Percentiles rank a stretch among this genome's conserved stretches.
These are phyloP conservation scores for Dactylonectria estremocensis DNA, from an alignment of 2,329 filamentous ascomycete species.

Conservation along the genomic window DNA sequence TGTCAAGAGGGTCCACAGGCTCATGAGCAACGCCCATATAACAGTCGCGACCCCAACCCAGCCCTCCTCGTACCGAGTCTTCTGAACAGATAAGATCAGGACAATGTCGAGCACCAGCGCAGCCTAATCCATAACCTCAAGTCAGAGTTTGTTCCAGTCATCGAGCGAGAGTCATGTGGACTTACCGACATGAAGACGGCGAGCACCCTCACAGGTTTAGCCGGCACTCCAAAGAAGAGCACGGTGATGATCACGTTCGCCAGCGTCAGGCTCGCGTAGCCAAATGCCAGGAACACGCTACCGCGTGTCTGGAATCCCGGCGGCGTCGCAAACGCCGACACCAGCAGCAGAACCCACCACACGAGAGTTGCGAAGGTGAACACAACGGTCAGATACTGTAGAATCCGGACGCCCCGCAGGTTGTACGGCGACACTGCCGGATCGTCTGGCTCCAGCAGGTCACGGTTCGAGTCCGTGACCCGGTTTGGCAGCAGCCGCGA, in stretches of 20 bases:
- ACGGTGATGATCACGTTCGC: conserved; percentile 83
- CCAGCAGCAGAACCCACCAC: conserved; percentile 93
- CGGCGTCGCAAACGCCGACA: conserved; percentile 93
- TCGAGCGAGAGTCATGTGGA: not conserved
- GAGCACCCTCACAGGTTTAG: conserved; percentile 82
- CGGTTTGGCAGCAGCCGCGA: conserved; percentile 80
- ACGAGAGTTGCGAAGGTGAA: conserved; percentile 83
- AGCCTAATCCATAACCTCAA: conserved; percentile 40
- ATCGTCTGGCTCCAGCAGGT: conserved; percentile 59
- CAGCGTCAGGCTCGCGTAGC: conserved; percentile 84
- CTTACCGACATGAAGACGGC: conserved; percentile 74
- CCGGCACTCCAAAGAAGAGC: conserved; percentile 90
- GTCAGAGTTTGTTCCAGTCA: not conserved
- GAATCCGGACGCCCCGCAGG: conserved; percentile 87
- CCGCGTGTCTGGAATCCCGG: conserved; percentile 89
- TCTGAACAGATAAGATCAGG: too few species aligned
- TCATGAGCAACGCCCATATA: conserved; percentile 84
- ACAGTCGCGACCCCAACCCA: conserved; percentile 93
- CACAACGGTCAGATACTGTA: conserved; percentile 83
- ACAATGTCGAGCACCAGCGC: conserved; percentile 55
- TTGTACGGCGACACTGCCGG: conserved; percentile 89
- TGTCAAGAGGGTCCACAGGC: conserved; percentile 83
- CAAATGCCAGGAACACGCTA: conserved; percentile 92
- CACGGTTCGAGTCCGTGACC: conserved; percentile 61
- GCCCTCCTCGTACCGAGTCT: conserved; percentile 87